These are phyloP conservation scores for Huntiella moniliformis DNA, from an alignment of 2,329 filamentous ascomycete genomes.

Conservation along the genomic window DNA sequence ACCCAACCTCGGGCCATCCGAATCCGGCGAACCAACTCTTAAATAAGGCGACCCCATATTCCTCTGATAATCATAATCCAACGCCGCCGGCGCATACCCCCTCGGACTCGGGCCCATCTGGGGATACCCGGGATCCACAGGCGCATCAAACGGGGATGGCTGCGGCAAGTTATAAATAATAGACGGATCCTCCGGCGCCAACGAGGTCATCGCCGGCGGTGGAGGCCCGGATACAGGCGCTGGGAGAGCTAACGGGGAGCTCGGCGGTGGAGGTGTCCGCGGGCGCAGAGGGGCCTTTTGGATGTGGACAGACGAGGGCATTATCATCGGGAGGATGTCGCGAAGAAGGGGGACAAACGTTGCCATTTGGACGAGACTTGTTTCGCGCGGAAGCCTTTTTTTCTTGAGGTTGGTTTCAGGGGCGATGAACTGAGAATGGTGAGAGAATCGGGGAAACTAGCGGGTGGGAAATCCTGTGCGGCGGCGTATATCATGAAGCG, in stretches of 20 bases:
- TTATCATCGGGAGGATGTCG: constrained; percentile 40
- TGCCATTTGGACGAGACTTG: constrained; percentile 22
- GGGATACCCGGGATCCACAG: not conserved
- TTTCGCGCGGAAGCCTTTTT: no score
- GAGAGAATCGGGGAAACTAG: no score
- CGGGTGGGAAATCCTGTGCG: no score
- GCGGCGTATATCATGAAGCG: no score
- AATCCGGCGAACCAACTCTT: not conserved
- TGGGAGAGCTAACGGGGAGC: not conserved
- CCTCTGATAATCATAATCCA: not conserved
- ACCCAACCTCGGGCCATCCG: not conserved
- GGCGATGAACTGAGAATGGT: no score
- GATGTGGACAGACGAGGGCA: constrained; percentile 38
- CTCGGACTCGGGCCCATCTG: not conserved
- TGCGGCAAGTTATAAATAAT: not conserved
- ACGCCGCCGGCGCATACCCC: not conserved
- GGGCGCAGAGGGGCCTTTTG: constrained; percentile 20
- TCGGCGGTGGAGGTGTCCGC: not conserved
- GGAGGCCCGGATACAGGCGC: not conserved
- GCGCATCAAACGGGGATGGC: not conserved
- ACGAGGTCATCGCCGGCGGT: not conserved
- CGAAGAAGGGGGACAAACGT: constrained; percentile 35
- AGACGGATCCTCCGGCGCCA: not conserved
- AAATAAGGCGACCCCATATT: not conserved
- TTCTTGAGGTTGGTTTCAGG: no score